These are phyloP conservation scores for Pythium guiyangense DNA, from an alignment of 352 stramenopile species.

Conservation along the genomic window DNA sequence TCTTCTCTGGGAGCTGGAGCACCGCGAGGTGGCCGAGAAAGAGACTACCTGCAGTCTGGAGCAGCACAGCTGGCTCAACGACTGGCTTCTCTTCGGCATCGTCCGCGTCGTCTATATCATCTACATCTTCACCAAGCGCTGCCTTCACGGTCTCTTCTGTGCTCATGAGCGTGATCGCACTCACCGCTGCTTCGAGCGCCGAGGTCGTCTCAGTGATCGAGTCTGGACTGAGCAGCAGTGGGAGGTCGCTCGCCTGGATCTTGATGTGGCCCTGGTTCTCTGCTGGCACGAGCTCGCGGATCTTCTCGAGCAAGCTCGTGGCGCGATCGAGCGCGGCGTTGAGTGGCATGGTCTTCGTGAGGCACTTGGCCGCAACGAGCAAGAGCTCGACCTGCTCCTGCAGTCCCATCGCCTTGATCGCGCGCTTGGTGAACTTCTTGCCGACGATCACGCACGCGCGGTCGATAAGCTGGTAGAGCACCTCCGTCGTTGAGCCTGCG, in stretches of 20 bases:
- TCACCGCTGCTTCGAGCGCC: conserved; percentile 27
- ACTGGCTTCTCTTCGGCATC: conserved; percentile 14
- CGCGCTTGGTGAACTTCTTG: conserved; percentile 50
- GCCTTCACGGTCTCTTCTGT: too few species aligned
- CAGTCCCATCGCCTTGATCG: conserved; percentile 36
- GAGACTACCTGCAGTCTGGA: conserved; percentile 46
- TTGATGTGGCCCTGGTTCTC: conserved; percentile 60
- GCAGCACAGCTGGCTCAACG: conserved; percentile 25
- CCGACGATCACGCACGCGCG: conserved; percentile 53
- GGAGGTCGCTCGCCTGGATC: conserved; percentile 30
- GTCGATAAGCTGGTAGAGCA: conserved; percentile 60
- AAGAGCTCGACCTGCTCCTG: conserved; percentile 61
- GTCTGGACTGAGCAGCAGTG: conserved; percentile 21
- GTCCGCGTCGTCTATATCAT: conserved; percentile 18
- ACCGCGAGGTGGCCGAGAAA: conserved; percentile 53
- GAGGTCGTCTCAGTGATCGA: conserved; percentile 8
- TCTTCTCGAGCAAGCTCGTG: conserved; percentile 33
- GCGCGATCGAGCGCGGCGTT: conserved; percentile 41
- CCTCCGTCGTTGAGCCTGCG: conserved; percentile 38
- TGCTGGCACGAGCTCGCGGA: conserved; percentile 31
- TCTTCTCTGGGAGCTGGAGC: too few species aligned
- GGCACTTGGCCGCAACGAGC: too few species aligned
- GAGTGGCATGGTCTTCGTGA: conserved; percentile 36
- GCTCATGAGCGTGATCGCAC: too few species aligned
- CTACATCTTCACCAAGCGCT: conserved; percentile 9